Base-by-base conservation (phyloP, 805 yeast genomes). In the Candida tibetensis region DNA sequence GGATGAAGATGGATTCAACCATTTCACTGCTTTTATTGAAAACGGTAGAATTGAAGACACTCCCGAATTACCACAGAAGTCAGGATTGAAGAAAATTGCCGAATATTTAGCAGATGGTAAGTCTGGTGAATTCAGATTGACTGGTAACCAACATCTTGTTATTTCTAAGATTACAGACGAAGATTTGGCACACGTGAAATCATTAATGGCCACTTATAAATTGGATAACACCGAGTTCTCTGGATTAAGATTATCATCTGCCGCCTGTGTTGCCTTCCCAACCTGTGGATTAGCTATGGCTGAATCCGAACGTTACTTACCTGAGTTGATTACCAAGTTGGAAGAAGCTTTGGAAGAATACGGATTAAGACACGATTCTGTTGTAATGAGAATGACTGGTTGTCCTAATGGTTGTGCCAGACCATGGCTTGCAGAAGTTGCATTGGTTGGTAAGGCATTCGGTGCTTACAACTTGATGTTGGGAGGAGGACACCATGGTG, bases 201-300 rank as follows among this genome's bases (percentile, higher is more conserved):
- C 62, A 19, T 51, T 88, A 22, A 66, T 91, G 66, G 75, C 76
- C 28, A 64, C 84, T 58, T 85, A 84, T 66, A 85, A 83, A 62
- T 74, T 91, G 47, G 96, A 88, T 60, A 89, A 88, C 67, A 74
- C 89, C 36, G 76, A 81, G 48, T 85, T 81, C 64, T 81, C 95
- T 39, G 95, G 85, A 3, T 72, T 91, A 55, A 80, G 98, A 62
- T 74, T 88, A 41, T 83, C 95, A 7, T 87, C 96, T 5, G 89
- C 95, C 17, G 95, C 98, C 0, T 91, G 98, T 77, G 98, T 91
- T 42, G 97, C 96, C 2, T 82, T 91, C 77, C 98, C 98, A 50
- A 91, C 98, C 1, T 91, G 98, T 79, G 98, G 98, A 51, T 77
- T 91, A 57, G 98, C 98, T 14, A 89, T 91, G 97, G 98, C 98